phyloP scores from a whole-genome alignment of 2,329 filamentous ascomycete genomes.

The Botrytis pseudocinerea region DNA sequence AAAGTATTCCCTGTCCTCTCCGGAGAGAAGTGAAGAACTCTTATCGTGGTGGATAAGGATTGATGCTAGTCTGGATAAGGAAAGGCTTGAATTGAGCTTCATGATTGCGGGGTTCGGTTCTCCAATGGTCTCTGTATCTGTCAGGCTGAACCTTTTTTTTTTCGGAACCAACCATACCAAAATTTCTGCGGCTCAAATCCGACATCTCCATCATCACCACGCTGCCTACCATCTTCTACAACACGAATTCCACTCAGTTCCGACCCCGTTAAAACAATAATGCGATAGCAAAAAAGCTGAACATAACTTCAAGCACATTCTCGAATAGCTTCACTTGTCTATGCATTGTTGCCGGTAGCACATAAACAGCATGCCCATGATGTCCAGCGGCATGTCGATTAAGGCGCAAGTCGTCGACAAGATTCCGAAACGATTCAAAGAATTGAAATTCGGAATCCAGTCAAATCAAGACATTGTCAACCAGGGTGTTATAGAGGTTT shows the following conservation, averaged over 20 bases:
- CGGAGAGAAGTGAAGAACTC: not conserved
- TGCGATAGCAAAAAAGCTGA: slow-evolving; percentile 10
- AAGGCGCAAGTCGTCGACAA: slow-evolving; percentile 92
- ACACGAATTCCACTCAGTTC: not conserved
- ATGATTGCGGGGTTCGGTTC: slow-evolving; percentile 18
- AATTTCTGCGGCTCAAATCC: slow-evolving; percentile 15
- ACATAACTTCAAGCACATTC: not conserved
- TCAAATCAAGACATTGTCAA: slow-evolving; percentile 94
- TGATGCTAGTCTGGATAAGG: not conserved
- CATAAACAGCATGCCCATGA: slow-evolving; percentile 31
- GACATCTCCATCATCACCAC: slow-evolving; percentile 2
- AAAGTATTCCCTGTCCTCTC: slow-evolving; percentile 2
- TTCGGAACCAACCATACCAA: slow-evolving; percentile 24
- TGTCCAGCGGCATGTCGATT: slow-evolving; percentile 42
- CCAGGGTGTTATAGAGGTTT: slow-evolving; percentile 91
- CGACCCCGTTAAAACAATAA: not conserved
- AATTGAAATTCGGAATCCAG: slow-evolving; percentile 91
- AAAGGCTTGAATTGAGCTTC: slow-evolving; percentile 5
- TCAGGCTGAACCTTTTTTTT: not conserved
- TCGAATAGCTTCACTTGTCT: not conserved
- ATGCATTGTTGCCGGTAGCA: slow-evolving; percentile 16
- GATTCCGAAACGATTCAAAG: slow-evolving; percentile 86
- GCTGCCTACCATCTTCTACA: not conserved
- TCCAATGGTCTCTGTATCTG: not conserved
- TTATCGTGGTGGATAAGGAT: slow-evolving; percentile 11